These are phyloP conservation scores for Cokeromyces recurvatus DNA, from an alignment of 371 early-diverging fungal genomes.

Conservation along the genomic window DNA sequence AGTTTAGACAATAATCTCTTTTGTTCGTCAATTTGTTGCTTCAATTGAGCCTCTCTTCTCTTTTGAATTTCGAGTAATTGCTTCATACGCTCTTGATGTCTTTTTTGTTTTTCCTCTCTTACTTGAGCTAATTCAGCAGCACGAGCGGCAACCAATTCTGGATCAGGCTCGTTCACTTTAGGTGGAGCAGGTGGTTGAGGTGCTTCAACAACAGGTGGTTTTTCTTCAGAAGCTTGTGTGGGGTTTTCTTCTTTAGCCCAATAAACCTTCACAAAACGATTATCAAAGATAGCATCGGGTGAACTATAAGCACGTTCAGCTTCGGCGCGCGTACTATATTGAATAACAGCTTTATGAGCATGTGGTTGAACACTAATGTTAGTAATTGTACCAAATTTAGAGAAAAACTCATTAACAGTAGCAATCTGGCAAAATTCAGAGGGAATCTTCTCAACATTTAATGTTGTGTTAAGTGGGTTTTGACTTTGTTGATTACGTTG, in stretches of 20 bases:
- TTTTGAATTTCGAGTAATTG: conserved; percentile 52
- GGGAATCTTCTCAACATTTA: conserved; percentile 77
- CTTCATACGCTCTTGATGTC: conserved; percentile 52
- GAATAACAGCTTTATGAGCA: conserved; percentile 56
- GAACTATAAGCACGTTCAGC: conserved; percentile 71
- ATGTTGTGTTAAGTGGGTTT: conserved; percentile 41
- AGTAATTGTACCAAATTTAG: conserved; percentile 66
- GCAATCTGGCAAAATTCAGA: conserved; percentile 57
- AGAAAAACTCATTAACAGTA: conserved; percentile 69
- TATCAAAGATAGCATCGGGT: conserved; percentile 82
- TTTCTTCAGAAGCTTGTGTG: background rate
- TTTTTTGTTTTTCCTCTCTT: conserved; percentile 36
- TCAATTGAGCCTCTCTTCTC: conserved; percentile 53
- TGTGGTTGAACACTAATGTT: conserved; percentile 63
- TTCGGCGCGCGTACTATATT: conserved; percentile 58
- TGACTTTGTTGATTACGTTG: conserved; percentile 10
- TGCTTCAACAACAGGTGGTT: conserved; percentile 3
- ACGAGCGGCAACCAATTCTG: conserved; percentile 41
- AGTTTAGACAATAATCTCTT: conserved; percentile 56
- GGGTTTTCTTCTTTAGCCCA: conserved; percentile 50
- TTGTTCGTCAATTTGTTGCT: conserved; percentile 59
- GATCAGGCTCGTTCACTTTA: conserved; percentile 34
- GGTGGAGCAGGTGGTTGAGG: conserved; percentile 1
- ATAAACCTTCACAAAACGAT: conserved; percentile 86
- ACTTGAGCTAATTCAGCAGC: conserved; percentile 39